These are phyloP conservation scores for Thraustochytrium sp. DNA, from an alignment of 352 stramenopile genomes.

Conservation along the genomic window DNA sequence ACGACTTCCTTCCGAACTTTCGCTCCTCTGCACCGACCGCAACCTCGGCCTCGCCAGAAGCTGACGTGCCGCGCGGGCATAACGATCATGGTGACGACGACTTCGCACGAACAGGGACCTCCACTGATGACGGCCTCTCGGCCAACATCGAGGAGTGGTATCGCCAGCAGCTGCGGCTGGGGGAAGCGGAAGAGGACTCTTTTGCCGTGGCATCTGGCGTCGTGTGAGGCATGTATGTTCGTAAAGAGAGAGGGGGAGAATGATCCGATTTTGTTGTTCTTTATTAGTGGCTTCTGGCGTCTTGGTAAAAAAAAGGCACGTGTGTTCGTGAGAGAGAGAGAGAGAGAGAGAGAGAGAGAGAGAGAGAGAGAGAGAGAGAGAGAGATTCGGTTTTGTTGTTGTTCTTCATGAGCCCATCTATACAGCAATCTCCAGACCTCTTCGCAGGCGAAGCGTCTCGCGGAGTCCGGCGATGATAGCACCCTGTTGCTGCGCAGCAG, in stretches of 20 bases:
- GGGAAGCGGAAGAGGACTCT: background rate
- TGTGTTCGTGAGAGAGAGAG: no score
- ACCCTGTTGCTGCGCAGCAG: no score
- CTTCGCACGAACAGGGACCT: background rate
- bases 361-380: no score
- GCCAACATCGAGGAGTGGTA: conserved; percentile 31
- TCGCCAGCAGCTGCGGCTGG: background rate
- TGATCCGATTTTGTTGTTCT: background rate
- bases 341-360: no score
- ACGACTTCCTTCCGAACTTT: no score
- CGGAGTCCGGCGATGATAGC: no score
- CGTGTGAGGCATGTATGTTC: background rate
- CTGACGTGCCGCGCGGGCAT: background rate
- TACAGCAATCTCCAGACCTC: no score
- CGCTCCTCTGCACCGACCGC: no score
- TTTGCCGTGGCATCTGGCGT: background rate
- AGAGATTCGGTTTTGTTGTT: no score
- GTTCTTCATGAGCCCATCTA: no score
- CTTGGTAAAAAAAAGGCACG: no score
- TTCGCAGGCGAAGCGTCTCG: no score
- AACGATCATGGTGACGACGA: background rate
- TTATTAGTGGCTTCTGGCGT: background rate
- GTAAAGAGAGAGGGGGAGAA: background rate
- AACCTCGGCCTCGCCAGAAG: background rate
- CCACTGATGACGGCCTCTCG: background rate